These are phyloP conservation scores for Salix brachista DNA, from an alignment of 345 rosid genomes.

Conservation along the genomic window DNA sequence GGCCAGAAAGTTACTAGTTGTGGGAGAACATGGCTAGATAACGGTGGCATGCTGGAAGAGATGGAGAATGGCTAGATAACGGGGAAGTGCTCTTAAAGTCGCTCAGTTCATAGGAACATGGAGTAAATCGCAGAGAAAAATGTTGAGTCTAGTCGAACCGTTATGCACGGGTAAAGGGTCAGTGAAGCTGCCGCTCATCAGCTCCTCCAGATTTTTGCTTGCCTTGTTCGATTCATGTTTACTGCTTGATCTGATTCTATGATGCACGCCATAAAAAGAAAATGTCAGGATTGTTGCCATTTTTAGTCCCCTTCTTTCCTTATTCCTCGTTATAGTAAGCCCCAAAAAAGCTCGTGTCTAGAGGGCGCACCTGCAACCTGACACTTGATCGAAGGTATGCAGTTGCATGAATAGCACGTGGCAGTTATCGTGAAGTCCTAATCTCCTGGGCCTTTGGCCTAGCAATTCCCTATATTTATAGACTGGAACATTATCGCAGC, in stretches of 20 bases:
- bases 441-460: background rate
- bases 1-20: no score
- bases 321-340: background rate
- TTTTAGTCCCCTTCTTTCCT: background rate
- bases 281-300: background rate
- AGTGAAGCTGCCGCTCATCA: no score
- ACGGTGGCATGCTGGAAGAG: no score
- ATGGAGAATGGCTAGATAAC: no score
- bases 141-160: no score
- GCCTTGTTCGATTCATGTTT: background rate
- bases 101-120: no score
- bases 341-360: background rate
- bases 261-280: background rate
- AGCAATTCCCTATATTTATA: background rate
- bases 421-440: background rate
- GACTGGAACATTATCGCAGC: background rate
- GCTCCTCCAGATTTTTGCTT: no score
- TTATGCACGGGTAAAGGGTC: no score
- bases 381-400: background rate
- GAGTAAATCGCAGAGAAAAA: no score
- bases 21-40: no score
- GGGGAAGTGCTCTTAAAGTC: no score
- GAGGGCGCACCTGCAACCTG: constrained; percentile 8
- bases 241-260: background rate
- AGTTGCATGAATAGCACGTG: constrained; percentile 14